These are phyloP conservation scores for Mallotus nudiflorus DNA, from an alignment of 345 rosid species.

Conservation along the genomic window DNA sequence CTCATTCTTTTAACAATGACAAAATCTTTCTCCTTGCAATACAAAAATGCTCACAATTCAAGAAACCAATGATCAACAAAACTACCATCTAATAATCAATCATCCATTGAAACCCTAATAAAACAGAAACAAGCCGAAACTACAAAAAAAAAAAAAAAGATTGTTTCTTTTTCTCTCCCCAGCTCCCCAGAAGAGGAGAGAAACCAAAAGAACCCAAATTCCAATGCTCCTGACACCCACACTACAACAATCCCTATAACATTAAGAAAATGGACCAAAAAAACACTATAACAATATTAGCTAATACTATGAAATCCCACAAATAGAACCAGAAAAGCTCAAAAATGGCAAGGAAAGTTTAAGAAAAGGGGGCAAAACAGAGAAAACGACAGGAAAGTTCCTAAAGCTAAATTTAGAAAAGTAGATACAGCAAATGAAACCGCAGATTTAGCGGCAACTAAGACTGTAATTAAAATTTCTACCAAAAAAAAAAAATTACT, in stretches of 20 bases:
- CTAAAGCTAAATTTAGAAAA: slow-evolving; percentile 15
- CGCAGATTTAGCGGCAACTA: slow-evolving; percentile 11
- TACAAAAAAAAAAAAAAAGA: too few relatives aligned
- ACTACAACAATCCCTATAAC: not conserved
- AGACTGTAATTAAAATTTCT: not conserved
- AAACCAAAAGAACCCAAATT: not conserved
- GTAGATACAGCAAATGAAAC: slow-evolving; percentile 4
- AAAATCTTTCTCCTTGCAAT: not conserved
- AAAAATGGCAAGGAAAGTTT: not conserved
- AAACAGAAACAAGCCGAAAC: not conserved
- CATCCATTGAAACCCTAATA: not conserved
- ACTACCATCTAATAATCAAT: not conserved
- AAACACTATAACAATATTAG: slow-evolving; percentile 1
- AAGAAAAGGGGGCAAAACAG: not conserved
- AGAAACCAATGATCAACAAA: not conserved
- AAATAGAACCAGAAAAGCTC: slow-evolving; percentile 3
- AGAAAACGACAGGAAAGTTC: slow-evolving; percentile 5
- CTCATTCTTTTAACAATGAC: slow-evolving; percentile 42
- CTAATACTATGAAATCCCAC: not conserved
- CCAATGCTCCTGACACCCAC: not conserved
- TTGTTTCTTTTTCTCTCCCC: not conserved
- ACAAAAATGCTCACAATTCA: not conserved
- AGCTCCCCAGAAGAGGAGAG: slow-evolving; percentile 14
- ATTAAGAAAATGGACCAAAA: not conserved
- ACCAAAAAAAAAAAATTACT: too few relatives aligned